Base-by-base conservation (phyloP, 805 yeast species). In the Zygoascus tannicola region DNA sequence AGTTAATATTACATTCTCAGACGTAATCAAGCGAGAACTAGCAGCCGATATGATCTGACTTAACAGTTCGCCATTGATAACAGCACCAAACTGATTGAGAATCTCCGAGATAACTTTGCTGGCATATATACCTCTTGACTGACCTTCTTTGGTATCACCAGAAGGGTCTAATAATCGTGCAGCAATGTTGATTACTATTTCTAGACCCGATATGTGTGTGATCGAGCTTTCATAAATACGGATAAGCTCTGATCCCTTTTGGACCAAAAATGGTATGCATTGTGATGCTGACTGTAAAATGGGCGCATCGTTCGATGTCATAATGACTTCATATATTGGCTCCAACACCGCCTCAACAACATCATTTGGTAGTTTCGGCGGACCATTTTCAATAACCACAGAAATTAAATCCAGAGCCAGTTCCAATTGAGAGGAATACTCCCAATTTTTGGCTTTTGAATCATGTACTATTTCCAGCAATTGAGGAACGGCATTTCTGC, bases 71-170 rank as follows among this genome's bases (percentile, higher is more conserved):
- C 65, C 60, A 14, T 32, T 37, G 4, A 70, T 56, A 42, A 65
- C 65, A 15, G 51, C 52, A 3, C 72, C 66, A 50, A 73, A 79
- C 47, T 73, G 73, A 16, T 74, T 73, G 32, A 84, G 68, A 28
- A 81, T 66, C 0, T 81, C 72, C 8, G 74, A 68, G 2, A 83
- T 78, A 19, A 84, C 72, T 5, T 54, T 78, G 10, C 90, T 97
- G 36, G 85, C 75, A 46, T 83, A 81, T 63, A 80, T 70, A 1
- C 94, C 88, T 0, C 95, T 95, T 36, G 81, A 74, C 52, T 87
- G 97, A 14, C 82, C 73, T 45, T 37, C 40, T 23, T 84, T 67
- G 5, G 70, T 69, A 26, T 26, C 30, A 26, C 30, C 30, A 26
- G 30, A 26, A 0, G 94, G 85, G 1, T 83, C 75, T 26, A 90